phyloP scores from a whole-genome alignment of 2,329 filamentous ascomycete genomes.

The Triangularia setosa region DNA sequence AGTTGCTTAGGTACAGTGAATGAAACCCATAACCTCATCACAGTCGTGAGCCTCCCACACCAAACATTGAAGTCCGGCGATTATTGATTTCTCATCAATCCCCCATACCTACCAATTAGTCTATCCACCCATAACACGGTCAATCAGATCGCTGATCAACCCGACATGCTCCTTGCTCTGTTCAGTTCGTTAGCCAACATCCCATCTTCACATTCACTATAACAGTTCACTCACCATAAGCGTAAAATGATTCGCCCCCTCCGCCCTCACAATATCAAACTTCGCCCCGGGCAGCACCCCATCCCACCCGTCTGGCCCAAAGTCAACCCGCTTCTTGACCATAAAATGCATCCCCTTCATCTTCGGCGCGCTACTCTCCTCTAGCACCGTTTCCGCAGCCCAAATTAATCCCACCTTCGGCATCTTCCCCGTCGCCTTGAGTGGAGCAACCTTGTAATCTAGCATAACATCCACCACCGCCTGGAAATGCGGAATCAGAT shows the following conservation, averaged over 20 bases:
- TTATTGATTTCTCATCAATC: too few species aligned
- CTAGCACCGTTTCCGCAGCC: background rate
- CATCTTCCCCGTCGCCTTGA: background rate
- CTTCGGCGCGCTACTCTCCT: background rate
- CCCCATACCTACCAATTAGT: too few species aligned
- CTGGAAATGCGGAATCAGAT: slow-evolving; percentile 1
- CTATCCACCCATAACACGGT: background rate
- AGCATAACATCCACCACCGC: background rate
- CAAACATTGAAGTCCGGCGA: too few species aligned
- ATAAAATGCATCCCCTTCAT: background rate
- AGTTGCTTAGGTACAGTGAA: too few species aligned
- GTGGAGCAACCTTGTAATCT: background rate
- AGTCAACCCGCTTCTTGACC: background rate
- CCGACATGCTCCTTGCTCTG: slow-evolving; percentile 1
- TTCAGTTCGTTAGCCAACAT: background rate
- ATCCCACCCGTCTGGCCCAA: slow-evolving; percentile 5
- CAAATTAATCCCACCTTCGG: background rate
- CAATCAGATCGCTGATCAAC: background rate
- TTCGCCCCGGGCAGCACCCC: background rate
- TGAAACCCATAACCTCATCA: too few species aligned
- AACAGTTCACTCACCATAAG: background rate
- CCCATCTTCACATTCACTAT: background rate
- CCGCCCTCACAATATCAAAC: background rate
- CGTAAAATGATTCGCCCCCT: background rate
- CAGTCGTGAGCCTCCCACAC: too few species aligned